Percentiles rank a stretch among this genome's conserved stretches.
Conservation (phyloP, 2,329 filamentous ascomycete species). For the Alternaria gansuensis region DNA sequence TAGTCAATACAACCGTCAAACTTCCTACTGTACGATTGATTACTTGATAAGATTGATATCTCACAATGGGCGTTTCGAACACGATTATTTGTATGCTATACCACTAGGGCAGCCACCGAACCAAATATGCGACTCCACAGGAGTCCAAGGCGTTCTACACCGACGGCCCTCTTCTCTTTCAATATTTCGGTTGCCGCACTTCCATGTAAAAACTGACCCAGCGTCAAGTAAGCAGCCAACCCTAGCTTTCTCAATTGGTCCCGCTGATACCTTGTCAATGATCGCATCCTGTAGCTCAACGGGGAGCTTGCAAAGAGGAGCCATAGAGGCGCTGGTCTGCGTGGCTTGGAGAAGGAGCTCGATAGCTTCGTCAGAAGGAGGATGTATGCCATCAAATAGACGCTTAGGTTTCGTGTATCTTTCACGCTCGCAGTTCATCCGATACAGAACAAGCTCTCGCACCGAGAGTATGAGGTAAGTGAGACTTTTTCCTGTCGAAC, state of each 20-base stretch:
- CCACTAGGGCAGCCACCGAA: conserved; percentile 30
- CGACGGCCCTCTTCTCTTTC: conserved; percentile 26
- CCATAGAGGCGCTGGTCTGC: conserved; percentile 13
- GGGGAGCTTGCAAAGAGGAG: conserved; percentile 29
- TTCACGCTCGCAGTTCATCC: conserved; percentile 14
- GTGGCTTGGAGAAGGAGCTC: conserved; percentile 26
- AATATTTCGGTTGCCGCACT: conserved; percentile 24
- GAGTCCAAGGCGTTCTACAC: conserved; percentile 20
- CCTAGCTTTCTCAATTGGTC: conserved; percentile 30
- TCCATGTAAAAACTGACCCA: conserved; percentile 33
- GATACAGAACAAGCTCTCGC: conserved; percentile 27
- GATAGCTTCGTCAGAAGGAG: conserved; percentile 28
- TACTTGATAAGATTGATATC: not conserved
- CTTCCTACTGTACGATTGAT: not conserved
- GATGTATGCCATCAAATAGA: conserved; percentile 29
- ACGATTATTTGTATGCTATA: conserved; percentile 29
- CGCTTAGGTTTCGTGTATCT: conserved; percentile 24
- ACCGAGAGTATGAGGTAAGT: conserved; percentile 36
- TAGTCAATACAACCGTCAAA: not conserved
- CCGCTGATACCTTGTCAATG: conserved; percentile 29
- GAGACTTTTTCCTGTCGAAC: not conserved
- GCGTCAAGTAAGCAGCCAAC: conserved; percentile 30
- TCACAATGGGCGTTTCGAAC: not conserved
- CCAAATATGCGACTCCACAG: conserved; percentile 34
- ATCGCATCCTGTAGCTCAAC: conserved; percentile 36